Evolutionary conservation across 2,329 filamentous ascomycete species (phyloP), one percentile per base, ranked within the genome.

Genomic region (Curvularia eragrostidis): DNA sequence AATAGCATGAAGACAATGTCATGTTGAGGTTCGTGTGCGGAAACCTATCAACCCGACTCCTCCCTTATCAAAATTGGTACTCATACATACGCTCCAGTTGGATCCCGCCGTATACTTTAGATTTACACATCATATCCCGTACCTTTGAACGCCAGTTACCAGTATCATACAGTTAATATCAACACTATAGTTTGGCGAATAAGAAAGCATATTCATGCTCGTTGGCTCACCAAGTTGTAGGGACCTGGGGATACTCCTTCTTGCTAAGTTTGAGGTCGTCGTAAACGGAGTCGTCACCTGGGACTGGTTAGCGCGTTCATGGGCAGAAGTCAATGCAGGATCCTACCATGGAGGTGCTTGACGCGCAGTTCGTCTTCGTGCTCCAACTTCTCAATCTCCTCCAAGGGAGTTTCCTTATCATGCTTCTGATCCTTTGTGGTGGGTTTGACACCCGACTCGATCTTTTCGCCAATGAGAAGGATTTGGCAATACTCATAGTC

Each of bases 401-500:
- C 87, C n/a, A 82, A 78, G 0, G 89, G 88, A 2, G 87, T 84
- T 61, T 87, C 84, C 67, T 89, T 87, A 15, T 75, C 66, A 5
- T 81, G 72, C 61, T 85, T 80, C 67, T 88, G 80, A 43, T 85
- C 78, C 62, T 88, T 87, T 21, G 82, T 79, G 3, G 82, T 81
- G 24, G 83, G 79, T 66, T 87, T 82, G 0, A 85, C 78, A 0
- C 86, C 87, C 58, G 84, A 85, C 0, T 85, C 81, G 23, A 77
- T 79, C 1, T 83, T 83, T 67, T 91, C 87, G 6, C 93, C 92
- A 43, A 97, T 88, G 55, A 97, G 82, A 9, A 97, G 78, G 52
- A 96, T 83, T 71, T 96, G 91, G 0, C 89, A 85, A 63, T 91
- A 90, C 32, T 83, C 83, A 70, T 91, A 91, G 66, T 94, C 84